Evolutionary conservation across 108 stramenopile species (phyloP).

Genomic region (Nannochloropsis oceanica): DNA sequence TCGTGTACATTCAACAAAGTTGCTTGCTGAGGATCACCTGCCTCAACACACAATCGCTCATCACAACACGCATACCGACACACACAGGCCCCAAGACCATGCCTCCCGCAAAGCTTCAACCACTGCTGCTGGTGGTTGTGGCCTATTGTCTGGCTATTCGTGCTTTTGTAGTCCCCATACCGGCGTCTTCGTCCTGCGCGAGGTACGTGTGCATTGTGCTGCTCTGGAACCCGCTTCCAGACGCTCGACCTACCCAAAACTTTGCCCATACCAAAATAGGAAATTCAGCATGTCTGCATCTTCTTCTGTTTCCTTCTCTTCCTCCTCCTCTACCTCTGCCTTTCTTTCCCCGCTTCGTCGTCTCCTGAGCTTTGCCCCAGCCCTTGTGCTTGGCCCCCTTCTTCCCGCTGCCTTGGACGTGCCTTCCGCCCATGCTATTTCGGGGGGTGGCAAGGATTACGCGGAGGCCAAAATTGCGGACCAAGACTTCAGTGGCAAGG

Average conservation of each 20-base stretch:
- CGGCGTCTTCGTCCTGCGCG: background rate
- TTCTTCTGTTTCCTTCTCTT: background rate
- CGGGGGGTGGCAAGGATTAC: background rate
- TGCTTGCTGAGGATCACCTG: too few relatives aligned
- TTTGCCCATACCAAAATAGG: too few relatives aligned
- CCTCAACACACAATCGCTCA: too few relatives aligned
- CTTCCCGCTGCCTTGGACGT: background rate
- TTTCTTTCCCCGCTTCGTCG: background rate
- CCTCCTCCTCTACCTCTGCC: background rate
- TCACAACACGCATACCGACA: too few relatives aligned
- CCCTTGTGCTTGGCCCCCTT: background rate
- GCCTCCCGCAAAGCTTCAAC: too few relatives aligned
- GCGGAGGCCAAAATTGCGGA: background rate
- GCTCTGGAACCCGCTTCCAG: too few relatives aligned
- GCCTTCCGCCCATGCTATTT: background rate
- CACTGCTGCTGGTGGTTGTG: too few relatives aligned
- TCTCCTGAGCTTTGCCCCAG: background rate
- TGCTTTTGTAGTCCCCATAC: background rate
- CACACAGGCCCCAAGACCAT: too few relatives aligned
- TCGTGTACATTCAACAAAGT: too few relatives aligned
- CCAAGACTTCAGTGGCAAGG: background rate
- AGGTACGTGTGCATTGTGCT: background rate
- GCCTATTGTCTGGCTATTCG: too few relatives aligned
- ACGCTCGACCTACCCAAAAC: too few relatives aligned
- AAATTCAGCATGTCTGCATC: background rate